These are phyloP conservation scores for Hemileccinum rubropunctum DNA, from an alignment of 768 basidiomycete genomes.

Conservation along the genomic window DNA sequence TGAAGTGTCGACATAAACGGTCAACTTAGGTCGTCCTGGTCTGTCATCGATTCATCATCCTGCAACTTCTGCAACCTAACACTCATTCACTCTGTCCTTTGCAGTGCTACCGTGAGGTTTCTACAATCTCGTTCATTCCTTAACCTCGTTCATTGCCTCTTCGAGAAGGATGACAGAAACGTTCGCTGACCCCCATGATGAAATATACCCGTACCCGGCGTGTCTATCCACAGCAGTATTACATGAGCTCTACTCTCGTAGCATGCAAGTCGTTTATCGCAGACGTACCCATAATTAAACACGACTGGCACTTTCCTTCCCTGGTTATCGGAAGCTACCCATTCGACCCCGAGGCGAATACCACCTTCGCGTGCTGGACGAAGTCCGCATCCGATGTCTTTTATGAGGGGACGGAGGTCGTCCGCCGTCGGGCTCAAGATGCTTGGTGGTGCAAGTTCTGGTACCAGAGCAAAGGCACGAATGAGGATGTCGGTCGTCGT, in stretches of 20 bases:
- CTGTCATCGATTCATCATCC: no score
- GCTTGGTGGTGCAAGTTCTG: slow-evolving; percentile 54
- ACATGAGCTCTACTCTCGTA: no score
- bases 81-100: no score
- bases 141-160: not conserved
- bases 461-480: slow-evolving; percentile 45
- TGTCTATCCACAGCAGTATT: no score
- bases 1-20: no score
- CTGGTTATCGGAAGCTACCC: slow-evolving; percentile 28
- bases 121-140: no score
- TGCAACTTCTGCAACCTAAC: no score
- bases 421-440: slow-evolving; percentile 45
- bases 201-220: slow-evolving; percentile 51
- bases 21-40: no score
- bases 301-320: slow-evolving; percentile 43
- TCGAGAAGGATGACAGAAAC: slow-evolving; percentile 46
- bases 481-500: slow-evolving; percentile 54
- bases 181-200: slow-evolving; percentile 4
- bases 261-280: not conserved
- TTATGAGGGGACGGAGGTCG: slow-evolving; percentile 42
- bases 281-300: slow-evolving; percentile 47
- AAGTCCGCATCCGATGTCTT: slow-evolving; percentile 50
- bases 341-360: slow-evolving; percentile 51
- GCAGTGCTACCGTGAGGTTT: no score
- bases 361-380: slow-evolving; percentile 50